A percentile compares a stretch with the other conserved stretches of the same genome.
Conservation (phyloP, 139 green algal species). For the Auxenochlorella pyrenoidosa region DNA sequence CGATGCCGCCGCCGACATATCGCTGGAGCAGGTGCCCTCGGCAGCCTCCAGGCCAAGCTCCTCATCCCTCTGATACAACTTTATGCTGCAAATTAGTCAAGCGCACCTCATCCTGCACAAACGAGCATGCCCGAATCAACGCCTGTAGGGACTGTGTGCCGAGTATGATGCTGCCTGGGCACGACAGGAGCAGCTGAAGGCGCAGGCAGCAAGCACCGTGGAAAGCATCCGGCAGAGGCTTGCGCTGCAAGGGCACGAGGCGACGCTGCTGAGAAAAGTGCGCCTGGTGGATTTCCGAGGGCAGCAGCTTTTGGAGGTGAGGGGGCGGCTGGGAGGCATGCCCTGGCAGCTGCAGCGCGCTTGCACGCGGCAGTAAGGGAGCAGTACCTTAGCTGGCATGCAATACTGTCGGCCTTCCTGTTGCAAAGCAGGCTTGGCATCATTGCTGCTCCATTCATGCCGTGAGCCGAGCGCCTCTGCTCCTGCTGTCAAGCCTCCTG, state of each 20-base stretch:
- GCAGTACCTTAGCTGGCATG: too few relatives aligned
- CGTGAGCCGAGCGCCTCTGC: not conserved
- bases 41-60: not conserved
- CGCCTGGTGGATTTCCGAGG: constrained; percentile 13
- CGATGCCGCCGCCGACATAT: constrained; percentile 18
- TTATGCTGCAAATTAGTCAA: too few relatives aligned
- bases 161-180: constrained; percentile 25
- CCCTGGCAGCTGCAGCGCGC: not conserved
- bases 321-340: not conserved
- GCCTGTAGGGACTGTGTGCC: constrained; percentile 23
- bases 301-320: constrained; percentile 28
- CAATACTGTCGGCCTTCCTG: too few relatives aligned
- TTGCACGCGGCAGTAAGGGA: too few relatives aligned
- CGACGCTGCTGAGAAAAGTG: constrained; percentile 1
- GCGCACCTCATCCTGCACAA: too few relatives aligned
- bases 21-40: not conserved
- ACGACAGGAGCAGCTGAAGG: constrained; percentile 3
- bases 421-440: not conserved
- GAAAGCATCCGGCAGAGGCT: constrained; percentile 6
- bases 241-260: not conserved
- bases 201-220: not conserved
- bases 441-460: not conserved
- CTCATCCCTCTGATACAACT: too few relatives aligned
- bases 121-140: not conserved
- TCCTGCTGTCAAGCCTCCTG: not conserved